Percentiles rank a stretch among this genome's conserved stretches.
These are phyloP conservation scores for Chlamydomonas sphaeroides DNA, from an alignment of 139 green algal species.

Conservation along the genomic window DNA sequence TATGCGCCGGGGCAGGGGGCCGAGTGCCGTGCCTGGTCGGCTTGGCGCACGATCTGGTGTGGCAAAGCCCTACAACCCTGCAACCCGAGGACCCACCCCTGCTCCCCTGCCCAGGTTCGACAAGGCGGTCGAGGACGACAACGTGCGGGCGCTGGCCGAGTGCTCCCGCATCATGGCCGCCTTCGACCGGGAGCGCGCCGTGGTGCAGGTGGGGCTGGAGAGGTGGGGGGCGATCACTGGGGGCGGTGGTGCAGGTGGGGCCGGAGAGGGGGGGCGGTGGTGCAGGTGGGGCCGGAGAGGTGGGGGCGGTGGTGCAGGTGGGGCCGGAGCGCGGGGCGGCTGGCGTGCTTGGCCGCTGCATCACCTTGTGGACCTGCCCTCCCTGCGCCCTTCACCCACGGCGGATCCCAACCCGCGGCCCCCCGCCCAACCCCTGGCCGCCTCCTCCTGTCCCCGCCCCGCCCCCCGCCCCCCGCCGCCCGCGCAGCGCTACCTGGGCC, in stretches of 20 bases:
- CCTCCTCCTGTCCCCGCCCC: background rate
- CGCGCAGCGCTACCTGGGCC: constrained; percentile 26
- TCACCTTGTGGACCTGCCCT: too few relatives aligned
- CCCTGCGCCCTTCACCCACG: too few relatives aligned
- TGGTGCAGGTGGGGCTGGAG: constrained; percentile 15
- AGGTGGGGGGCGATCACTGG: too few relatives aligned
- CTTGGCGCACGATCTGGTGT: too few relatives aligned
- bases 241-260: too few relatives aligned
- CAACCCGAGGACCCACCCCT: background rate
- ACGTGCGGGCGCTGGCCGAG: constrained; percentile 32
- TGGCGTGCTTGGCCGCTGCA: too few relatives aligned
- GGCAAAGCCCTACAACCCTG: background rate
- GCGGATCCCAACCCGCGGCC: too few relatives aligned
- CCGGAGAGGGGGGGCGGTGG: too few relatives aligned
- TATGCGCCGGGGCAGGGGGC: background rate
- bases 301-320: too few relatives aligned
- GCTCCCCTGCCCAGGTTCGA: constrained; percentile 14
- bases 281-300: too few relatives aligned
- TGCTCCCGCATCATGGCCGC: constrained; percentile 33
- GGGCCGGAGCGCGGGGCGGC: too few relatives aligned
- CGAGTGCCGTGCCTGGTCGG: too few relatives aligned
- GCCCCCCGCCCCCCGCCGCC: background rate
- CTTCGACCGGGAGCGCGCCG: background rate
- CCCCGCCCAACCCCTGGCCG: background rate
- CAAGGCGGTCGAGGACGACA: constrained; percentile 13